Evolutionary conservation across 352 stramenopile genomes (phyloP).

Genomic region (Phytophthora pseudosyringae): DNA sequence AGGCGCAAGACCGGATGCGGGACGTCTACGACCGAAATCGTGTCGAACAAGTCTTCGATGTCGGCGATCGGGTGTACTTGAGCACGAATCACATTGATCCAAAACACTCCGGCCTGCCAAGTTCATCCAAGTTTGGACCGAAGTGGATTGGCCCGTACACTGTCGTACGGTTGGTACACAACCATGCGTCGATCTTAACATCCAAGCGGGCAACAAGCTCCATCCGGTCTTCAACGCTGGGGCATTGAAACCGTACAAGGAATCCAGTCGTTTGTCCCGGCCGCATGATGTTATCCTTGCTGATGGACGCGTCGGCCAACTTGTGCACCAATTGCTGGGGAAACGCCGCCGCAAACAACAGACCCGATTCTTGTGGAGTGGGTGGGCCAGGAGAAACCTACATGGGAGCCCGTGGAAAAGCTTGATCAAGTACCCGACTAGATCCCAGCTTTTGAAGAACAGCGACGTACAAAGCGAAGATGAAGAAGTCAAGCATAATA

Average conservation of each 20-base stretch:
- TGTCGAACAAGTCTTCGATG: slow-evolving; percentile 15
- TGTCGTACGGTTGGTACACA: slow-evolving; percentile 14
- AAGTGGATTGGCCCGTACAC: slow-evolving; percentile 26
- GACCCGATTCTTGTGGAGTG: slow-evolving; percentile 25
- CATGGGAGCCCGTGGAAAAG: slow-evolving; percentile 2
- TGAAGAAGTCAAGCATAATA: no score
- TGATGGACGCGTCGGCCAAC: slow-evolving; percentile 3
- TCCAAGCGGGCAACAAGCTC: slow-evolving; percentile 17
- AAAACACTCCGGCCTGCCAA: slow-evolving; percentile 15
- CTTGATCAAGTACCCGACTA: no score
- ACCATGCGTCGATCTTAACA: slow-evolving; percentile 33
- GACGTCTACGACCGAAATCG: slow-evolving; percentile 18
- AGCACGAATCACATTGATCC: slow-evolving; percentile 19
- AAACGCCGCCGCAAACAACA: neutral
- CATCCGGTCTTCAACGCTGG: slow-evolving; percentile 25
- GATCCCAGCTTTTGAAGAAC: no score
- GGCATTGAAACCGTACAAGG: no score
- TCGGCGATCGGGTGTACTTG: slow-evolving; percentile 23
- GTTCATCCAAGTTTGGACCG: slow-evolving; percentile 19
- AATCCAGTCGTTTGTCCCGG: neutral
- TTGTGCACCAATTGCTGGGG: neutral
- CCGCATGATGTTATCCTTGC: slow-evolving; percentile 6
- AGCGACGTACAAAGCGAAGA: no score
- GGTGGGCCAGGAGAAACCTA: slow-evolving; percentile 9
- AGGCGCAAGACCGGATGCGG: no score